A percentile compares a stretch with the other conserved stretches of the same genome.
These are phyloP conservation scores for Mytilinidion resinicola DNA, from an alignment of 495 filamentous ascomycete species.

Conservation along the genomic window DNA sequence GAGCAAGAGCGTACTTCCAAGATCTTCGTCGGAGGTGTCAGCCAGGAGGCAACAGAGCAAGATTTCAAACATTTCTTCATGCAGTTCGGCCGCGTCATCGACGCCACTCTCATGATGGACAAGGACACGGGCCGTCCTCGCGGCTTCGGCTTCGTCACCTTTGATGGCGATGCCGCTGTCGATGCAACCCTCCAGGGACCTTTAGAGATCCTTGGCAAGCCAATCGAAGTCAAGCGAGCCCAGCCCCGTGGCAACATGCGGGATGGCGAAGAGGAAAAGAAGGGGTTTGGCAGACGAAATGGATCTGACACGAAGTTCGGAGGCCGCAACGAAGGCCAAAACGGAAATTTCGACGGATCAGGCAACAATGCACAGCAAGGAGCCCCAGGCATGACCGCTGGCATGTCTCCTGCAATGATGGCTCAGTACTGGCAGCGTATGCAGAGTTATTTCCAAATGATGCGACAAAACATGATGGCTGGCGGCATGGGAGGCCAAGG, in stretches of 20 bases:
- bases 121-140: conserved; percentile 94
- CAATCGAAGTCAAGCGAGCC: conserved; percentile 97
- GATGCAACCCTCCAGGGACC: conserved; percentile 77
- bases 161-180: conserved; percentile 91
- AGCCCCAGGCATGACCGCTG: conserved; percentile 31
- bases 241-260: conserved; percentile 92
- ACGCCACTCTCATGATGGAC: conserved; percentile 99
- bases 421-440: conserved; percentile 95
- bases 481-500: conserved; percentile 46
- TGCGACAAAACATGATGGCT: conserved; percentile 72
- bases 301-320: conserved; percentile 55
- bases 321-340: conserved; percentile 32
- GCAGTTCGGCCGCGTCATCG: conserved; percentile 91
- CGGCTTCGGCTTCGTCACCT: conserved; percentile 98
- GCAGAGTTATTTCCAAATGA: conserved; percentile 91
- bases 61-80: conserved; percentile 96
- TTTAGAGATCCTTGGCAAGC: conserved; percentile 86
- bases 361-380: conserved; percentile 19
- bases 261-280: conserved; percentile 69
- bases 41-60: conserved; percentile 89
- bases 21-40: conserved; percentile 97
- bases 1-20: conserved; percentile 97
- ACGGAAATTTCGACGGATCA: conserved; percentile 40
- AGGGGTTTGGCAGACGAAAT: conserved; percentile 31
- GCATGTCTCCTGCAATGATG: conserved; percentile 94